phyloP scores from a whole-genome alignment of 2,329 filamentous ascomycete genomes.

The Pseudogymnoascus sp. region DNA sequence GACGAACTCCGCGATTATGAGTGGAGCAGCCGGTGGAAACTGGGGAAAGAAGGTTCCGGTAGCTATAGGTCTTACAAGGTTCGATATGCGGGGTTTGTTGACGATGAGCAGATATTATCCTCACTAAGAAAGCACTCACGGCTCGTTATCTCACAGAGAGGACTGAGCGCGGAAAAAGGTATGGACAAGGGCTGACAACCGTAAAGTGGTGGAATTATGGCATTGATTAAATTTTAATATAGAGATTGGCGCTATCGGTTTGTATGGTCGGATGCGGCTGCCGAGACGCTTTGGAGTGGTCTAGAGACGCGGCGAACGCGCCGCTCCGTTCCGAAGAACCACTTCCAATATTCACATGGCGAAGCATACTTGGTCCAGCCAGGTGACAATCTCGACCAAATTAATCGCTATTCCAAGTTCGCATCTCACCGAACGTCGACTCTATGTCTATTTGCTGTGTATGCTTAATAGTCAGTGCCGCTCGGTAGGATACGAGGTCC shows the following conservation, averaged over 20 bases:
- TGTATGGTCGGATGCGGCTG: background rate
- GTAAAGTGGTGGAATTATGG: background rate
- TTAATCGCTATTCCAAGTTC: background rate
- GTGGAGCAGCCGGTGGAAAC: background rate
- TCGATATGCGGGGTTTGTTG: background rate
- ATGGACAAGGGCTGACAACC: conserved; percentile 2
- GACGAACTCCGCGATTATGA: background rate
- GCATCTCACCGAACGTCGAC: background rate
- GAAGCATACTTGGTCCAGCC: background rate
- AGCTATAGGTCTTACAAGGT: background rate
- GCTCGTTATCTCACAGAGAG: background rate
- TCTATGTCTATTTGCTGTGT: background rate
- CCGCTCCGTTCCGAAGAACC: background rate
- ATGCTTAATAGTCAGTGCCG: background rate
- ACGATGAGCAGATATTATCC: background rate
- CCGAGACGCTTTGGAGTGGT: background rate
- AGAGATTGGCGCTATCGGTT: conserved; percentile 2
- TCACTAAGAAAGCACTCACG: background rate
- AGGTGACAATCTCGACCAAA: background rate
- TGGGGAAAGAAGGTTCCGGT: conserved; percentile 6
- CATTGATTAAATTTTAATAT: conserved; percentile 7
- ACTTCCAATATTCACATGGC: background rate
- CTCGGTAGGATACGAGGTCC: background rate
- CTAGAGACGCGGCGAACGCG: background rate
- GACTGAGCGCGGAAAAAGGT: conserved; percentile 3